These are phyloP conservation scores for Punica granatum DNA, from an alignment of 345 rosid species.

Conservation along the genomic window DNA sequence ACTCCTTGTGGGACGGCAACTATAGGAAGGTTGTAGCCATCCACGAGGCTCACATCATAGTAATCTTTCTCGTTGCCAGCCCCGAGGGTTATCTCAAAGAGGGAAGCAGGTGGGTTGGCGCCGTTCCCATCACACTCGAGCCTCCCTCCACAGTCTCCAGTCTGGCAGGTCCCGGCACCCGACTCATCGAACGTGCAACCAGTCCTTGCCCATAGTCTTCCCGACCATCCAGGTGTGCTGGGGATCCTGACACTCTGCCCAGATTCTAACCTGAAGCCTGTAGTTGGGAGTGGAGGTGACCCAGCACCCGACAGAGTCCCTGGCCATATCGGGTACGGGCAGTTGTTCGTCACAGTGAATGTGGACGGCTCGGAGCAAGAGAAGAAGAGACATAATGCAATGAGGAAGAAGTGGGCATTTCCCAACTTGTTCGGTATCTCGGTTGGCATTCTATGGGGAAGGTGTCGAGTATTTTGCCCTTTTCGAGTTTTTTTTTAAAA, in stretches of 20 bases:
- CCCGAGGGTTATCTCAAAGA: conserved; percentile 76
- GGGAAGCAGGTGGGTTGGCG: conserved; percentile 75
- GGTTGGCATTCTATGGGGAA: conserved; percentile 9
- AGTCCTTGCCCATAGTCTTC: conserved; percentile 85
- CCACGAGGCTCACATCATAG: conserved; percentile 78
- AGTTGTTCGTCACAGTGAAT: conserved; percentile 62
- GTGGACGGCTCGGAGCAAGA: conserved; percentile 31
- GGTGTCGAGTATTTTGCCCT: background rate
- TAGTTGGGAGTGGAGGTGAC: conserved; percentile 55
- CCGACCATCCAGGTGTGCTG: conserved; percentile 74
- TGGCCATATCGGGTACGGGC: conserved; percentile 79
- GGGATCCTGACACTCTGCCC: conserved; percentile 53
- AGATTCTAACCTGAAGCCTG: conserved; percentile 56
- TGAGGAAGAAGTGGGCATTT: conserved; percentile 12
- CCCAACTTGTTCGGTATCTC: background rate
- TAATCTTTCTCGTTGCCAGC: conserved; percentile 44
- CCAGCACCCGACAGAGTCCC: conserved; percentile 83
- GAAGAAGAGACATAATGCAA: conserved; percentile 27
- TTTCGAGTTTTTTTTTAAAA: background rate
- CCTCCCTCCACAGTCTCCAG: conserved; percentile 78
- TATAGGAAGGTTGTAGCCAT: conserved; percentile 83
- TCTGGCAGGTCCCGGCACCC: conserved; percentile 60
- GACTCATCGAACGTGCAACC: conserved; percentile 61
- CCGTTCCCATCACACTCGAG: conserved; percentile 70
- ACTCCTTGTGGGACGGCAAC: conserved; percentile 56